phyloP scores from a whole-genome alignment of 2,329 filamentous ascomycete genomes.

The Pseudogymnoascus sp. region DNA sequence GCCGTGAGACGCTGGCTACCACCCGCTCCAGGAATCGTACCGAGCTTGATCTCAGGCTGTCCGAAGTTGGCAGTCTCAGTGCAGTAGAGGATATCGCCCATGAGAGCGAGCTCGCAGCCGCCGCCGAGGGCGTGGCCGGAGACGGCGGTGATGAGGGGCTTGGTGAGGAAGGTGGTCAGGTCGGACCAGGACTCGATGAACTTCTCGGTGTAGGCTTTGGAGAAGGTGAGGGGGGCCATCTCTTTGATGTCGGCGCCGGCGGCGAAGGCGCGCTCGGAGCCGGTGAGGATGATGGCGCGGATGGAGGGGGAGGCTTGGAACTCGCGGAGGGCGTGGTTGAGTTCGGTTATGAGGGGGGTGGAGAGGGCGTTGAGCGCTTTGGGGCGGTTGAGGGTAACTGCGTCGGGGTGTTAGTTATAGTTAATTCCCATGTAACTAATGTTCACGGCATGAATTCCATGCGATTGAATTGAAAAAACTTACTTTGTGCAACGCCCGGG shows the following conservation, averaged over 20 bases:
- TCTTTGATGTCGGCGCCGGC: constrained; percentile 98
- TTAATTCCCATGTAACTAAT: background rate
- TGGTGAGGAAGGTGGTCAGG: constrained; percentile 76
- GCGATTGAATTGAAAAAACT: constrained; percentile 17
- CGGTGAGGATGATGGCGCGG: constrained; percentile 75
- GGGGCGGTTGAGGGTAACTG: constrained; percentile 88
- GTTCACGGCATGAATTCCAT: background rate
- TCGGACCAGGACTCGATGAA: constrained; percentile 96
- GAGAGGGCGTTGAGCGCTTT: constrained; percentile 92
- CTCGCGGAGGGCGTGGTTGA: constrained; percentile 67
- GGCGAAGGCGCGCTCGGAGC: constrained; percentile 83
- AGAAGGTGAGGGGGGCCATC: constrained; percentile 89
- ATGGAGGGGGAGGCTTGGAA: constrained; percentile 64
- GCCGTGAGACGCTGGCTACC: constrained; percentile 82
- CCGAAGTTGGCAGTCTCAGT: constrained; percentile 81
- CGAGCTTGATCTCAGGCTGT: constrained; percentile 94
- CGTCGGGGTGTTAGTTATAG: constrained; percentile 1
- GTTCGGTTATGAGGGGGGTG: constrained; percentile 81
- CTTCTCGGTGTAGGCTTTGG: constrained; percentile 75
- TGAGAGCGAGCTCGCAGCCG: constrained; percentile 93
- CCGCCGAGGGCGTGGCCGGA: constrained; percentile 92
- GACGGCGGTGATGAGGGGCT: constrained; percentile 88
- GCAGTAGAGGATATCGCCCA: constrained; percentile 94
- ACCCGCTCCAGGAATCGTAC: constrained; percentile 84
- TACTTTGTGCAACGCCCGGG: constrained; percentile 86